These are phyloP conservation scores for Torulaspora delbrueckii DNA, from an alignment of 805 yeast species.

Conservation along the genomic window DNA sequence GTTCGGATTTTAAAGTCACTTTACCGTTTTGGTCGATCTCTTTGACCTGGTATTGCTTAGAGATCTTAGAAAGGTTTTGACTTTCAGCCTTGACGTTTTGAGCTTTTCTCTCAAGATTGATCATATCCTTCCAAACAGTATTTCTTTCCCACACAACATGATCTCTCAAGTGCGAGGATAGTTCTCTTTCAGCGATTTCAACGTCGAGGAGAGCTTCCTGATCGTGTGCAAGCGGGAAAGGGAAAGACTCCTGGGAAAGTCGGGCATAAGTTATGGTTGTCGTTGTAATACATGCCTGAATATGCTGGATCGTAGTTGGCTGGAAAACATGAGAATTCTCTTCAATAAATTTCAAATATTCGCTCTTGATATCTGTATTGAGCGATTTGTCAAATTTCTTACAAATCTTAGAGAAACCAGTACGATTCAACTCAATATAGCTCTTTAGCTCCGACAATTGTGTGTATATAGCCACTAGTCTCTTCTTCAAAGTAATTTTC, in stretches of 20 bases:
- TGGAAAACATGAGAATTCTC: constrained; percentile 52
- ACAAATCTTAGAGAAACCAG: constrained; percentile 85
- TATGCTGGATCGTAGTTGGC: constrained; percentile 40
- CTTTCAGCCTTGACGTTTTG: constrained; percentile 59
- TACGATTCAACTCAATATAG: constrained; percentile 73
- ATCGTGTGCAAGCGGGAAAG: constrained; percentile 9
- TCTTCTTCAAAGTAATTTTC: constrained; percentile 58
- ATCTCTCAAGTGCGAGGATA: constrained; percentile 65
- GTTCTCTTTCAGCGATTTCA: constrained; percentile 44
- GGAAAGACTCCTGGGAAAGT: constrained; percentile 27
- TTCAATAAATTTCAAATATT: constrained; percentile 49
- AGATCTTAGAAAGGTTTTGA: constrained; percentile 15
- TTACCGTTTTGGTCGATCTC: constrained; percentile 14
- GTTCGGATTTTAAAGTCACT: constrained; percentile 25
- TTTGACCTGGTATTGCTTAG: constrained; percentile 9
- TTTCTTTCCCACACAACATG: constrained; percentile 97
- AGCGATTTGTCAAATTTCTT: constrained; percentile 89
- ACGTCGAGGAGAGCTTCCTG: constrained; percentile 13
- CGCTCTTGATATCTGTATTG: constrained; percentile 53
- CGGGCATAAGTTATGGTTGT: constrained; percentile 53
- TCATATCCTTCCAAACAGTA: constrained; percentile 96
- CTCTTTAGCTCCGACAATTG: constrained; percentile 77
- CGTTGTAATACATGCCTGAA: constrained; percentile 52
- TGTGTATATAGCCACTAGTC: constrained; percentile 64
- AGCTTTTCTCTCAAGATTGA: constrained; percentile 80